Evolutionary conservation across 805 yeast genomes (phyloP).

Genomic region (Zygotorulaspora florentina): DNA sequence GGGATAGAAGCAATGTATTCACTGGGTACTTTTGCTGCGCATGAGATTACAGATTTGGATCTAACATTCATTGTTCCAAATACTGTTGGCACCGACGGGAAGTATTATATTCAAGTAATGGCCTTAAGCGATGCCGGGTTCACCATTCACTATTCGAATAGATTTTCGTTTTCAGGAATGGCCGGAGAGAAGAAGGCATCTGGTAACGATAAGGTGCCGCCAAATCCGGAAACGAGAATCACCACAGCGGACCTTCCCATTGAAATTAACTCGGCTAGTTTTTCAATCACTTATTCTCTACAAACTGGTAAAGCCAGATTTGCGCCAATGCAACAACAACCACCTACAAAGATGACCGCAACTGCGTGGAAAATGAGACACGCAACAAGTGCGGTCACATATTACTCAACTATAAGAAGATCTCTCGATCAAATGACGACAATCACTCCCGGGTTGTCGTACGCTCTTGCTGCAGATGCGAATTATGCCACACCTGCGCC

Average conservation of each 20-base stretch:
- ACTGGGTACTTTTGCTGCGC: constrained; percentile 32
- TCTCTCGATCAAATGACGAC: constrained; percentile 48
- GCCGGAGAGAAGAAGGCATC: constrained; percentile 51
- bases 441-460: constrained; percentile 78
- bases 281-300: constrained; percentile 60
- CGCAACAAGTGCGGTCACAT: constrained; percentile 63
- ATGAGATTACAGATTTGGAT: constrained; percentile 31
- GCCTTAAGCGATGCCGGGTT: constrained; percentile 42
- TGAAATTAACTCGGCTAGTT: constrained; percentile 43
- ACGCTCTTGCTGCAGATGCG: constrained; percentile 51
- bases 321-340: constrained; percentile 93
- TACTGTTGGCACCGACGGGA: constrained; percentile 54
- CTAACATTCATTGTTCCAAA: constrained; percentile 43
- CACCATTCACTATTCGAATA: constrained; percentile 61
- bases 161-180: constrained; percentile 70
- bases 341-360: constrained; percentile 63
- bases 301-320: constrained; percentile 74
- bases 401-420: constrained; percentile 40
- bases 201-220: constrained; percentile 38
- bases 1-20: constrained; percentile 42
- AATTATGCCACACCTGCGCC: constrained; percentile 71
- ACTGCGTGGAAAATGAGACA: constrained; percentile 59
- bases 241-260: constrained; percentile 11
- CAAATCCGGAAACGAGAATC: constrained; percentile 34
- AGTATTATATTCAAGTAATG: constrained; percentile 65